These are phyloP conservation scores for Graphilbum sp. DNA, from an alignment of 2,329 filamentous ascomycete genomes.

Conservation along the genomic window DNA sequence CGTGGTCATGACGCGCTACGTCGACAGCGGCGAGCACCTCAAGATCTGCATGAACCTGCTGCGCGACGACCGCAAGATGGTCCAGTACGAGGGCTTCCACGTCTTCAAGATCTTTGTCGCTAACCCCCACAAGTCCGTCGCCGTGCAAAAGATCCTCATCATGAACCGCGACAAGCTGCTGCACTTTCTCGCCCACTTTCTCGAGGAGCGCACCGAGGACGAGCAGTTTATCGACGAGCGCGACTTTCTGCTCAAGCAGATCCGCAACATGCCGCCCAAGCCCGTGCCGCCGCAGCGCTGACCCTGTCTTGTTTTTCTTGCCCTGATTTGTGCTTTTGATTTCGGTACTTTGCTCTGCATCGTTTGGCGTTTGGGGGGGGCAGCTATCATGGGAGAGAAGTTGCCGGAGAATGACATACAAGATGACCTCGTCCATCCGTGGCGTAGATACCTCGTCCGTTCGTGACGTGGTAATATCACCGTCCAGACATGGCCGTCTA, in stretches of 20 bases:
- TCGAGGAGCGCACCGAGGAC: conserved; percentile 90
- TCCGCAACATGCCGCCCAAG: conserved; percentile 48
- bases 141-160: conserved; percentile 86
- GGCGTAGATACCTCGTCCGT: too few relatives aligned
- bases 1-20: conserved; percentile 93
- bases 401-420: too few relatives aligned
- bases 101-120: conserved; percentile 99
- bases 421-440: too few relatives aligned
- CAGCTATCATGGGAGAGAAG: too few relatives aligned
- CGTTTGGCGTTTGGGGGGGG: not conserved
- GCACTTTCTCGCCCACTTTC: conserved; percentile 75
- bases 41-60: conserved; percentile 98
- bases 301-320: not conserved
- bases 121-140: conserved; percentile 94
- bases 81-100: conserved; percentile 97
- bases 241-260: conserved; percentile 92
- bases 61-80: conserved; percentile 93
- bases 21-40: conserved; percentile 85
- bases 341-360: not conserved
- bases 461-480: too few relatives aligned
- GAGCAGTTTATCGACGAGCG: conserved; percentile 98
- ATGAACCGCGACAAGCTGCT: conserved; percentile 91
- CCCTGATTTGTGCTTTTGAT: not conserved
- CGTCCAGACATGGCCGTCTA: too few relatives aligned
- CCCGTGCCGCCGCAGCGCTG: conserved; percentile 34